Evolutionary conservation across 2,329 filamentous ascomycete species (phyloP).

Genomic region (Arthrobotrys entomopaga): DNA sequence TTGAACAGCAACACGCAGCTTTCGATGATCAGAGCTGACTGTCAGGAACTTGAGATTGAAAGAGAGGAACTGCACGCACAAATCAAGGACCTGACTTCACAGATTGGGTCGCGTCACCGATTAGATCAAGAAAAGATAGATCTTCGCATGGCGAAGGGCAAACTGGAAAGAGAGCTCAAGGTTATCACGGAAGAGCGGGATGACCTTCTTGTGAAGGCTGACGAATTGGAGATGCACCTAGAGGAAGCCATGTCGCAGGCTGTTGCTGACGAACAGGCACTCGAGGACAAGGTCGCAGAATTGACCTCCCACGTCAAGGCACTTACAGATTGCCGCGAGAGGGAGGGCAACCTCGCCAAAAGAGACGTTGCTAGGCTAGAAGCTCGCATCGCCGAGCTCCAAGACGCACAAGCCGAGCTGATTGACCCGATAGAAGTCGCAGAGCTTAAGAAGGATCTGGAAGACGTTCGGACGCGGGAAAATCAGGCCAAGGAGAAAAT

Average conservation of each 20-base stretch:
- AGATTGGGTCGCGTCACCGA: constrained; percentile 66
- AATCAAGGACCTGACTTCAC: constrained; percentile 68
- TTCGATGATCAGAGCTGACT: constrained; percentile 68
- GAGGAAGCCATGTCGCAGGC: constrained; percentile 75
- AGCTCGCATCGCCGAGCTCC: constrained; percentile 69
- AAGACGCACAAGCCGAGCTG: constrained; percentile 63
- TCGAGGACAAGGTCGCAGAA: constrained; percentile 68
- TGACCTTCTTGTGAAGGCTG: constrained; percentile 68
- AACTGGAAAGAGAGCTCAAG: constrained; percentile 74
- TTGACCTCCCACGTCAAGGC: constrained; percentile 65
- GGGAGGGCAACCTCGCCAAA: constrained; percentile 70
- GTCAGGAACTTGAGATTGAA: constrained; percentile 71
- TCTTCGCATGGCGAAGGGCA: constrained; percentile 73
- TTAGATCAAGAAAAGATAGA: constrained; percentile 76
- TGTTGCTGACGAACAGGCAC: constrained; percentile 72
- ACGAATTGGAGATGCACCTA: constrained; percentile 71
- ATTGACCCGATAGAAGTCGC: constrained; percentile 70
- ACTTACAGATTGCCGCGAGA: constrained; percentile 66
- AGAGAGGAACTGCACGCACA: constrained; percentile 74
- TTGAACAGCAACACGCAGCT: constrained; percentile 71
- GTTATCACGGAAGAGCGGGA: constrained; percentile 73
- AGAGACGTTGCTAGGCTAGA: constrained; percentile 75
- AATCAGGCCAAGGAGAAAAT: constrained; percentile 72
- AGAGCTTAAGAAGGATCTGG: constrained; percentile 69
- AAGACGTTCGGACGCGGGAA: constrained; percentile 73